Evolutionary conservation across 2,329 filamentous ascomycete genomes (phyloP).

Genomic region (Xylariales sp.): DNA sequence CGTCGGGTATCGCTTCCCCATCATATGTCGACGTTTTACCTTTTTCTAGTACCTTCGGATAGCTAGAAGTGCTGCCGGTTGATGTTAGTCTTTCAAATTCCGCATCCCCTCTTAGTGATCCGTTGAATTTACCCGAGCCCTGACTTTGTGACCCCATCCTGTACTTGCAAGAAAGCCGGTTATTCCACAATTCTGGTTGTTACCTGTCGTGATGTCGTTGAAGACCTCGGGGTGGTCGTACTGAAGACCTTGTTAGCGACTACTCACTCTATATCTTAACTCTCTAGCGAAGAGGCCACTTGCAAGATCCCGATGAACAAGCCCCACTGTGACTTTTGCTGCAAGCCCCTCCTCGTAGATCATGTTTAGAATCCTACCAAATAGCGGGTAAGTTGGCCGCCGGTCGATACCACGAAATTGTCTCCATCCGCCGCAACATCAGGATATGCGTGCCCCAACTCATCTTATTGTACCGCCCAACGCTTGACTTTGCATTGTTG

Average conservation of each 20-base stretch:
- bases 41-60: conserved; percentile 28
- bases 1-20: too few species aligned
- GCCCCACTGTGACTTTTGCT: conserved; percentile 43
- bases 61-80: conserved; percentile 25
- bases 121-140: conserved; percentile 26
- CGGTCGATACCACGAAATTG: conserved; percentile 27
- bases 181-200: conserved; percentile 31
- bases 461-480: conserved; percentile 34
- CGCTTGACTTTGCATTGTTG: conserved; percentile 21
- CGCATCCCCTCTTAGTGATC: conserved; percentile 3
- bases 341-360: conserved; percentile 46
- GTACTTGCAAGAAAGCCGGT: conserved; percentile 37
- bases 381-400: conserved; percentile 39
- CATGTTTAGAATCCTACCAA: conserved; percentile 41
- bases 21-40: conserved; percentile 25
- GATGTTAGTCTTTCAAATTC: too few species aligned
- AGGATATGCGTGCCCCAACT: conserved; percentile 43
- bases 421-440: conserved; percentile 42
- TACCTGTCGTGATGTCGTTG: conserved; percentile 34
- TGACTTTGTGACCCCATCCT: conserved; percentile 36
- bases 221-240: conserved; percentile 38
- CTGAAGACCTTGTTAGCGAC: conserved; percentile 1
- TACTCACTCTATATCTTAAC: background rate
- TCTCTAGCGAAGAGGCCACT: background rate
- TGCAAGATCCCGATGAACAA: conserved; percentile 43